Percentiles rank a stretch among this genome's conserved stretches.
phyloP scores from a whole-genome alignment of 495 filamentous ascomycete genomes.

The Viridothelium virens region DNA sequence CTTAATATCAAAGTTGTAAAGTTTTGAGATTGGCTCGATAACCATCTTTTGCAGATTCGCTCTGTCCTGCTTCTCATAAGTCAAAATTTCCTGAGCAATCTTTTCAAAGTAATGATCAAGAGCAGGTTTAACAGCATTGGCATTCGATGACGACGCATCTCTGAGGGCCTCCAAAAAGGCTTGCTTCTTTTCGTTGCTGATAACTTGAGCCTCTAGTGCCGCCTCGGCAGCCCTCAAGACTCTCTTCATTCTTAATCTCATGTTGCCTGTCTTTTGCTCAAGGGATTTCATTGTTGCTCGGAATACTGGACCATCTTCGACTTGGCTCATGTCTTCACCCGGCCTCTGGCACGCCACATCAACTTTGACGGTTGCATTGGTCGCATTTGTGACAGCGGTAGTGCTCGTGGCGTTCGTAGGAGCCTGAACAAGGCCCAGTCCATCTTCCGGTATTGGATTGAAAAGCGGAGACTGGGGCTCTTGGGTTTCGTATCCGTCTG shows the following conservation, averaged over 20 bases:
- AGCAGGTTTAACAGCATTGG: conserved; percentile 89
- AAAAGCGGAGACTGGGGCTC: conserved; percentile 61
- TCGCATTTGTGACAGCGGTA: conserved; percentile 23
- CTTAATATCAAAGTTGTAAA: conserved; percentile 95
- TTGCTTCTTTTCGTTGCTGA: conserved; percentile 75
- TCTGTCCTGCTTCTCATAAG: conserved; percentile 78
- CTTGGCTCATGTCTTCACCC: conserved; percentile 74
- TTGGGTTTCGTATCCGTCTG: conserved; percentile 40
- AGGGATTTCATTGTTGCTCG: conserved; percentile 93
- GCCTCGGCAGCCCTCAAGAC: conserved; percentile 85
- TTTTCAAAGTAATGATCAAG: conserved; percentile 98
- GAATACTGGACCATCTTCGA: conserved; percentile 92
- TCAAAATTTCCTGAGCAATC: conserved; percentile 82
- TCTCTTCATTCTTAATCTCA: conserved; percentile 90
- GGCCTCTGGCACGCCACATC: conserved; percentile 81
- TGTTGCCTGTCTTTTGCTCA: conserved; percentile 94
- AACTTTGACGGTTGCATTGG: conserved; percentile 63
- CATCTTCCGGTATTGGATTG: conserved; percentile 40
- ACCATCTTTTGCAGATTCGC: conserved; percentile 80
- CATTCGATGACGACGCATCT: conserved; percentile 84
- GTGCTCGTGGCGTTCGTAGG: conserved; percentile 36
- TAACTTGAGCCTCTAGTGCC: conserved; percentile 66
- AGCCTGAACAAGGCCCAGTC: conserved; percentile 35
- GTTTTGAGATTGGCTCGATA: conserved; percentile 83
- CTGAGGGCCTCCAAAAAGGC: conserved; percentile 80